Conservation (phyloP, 441 rosid genomes). For the Aquilaria agallochum region DNA sequence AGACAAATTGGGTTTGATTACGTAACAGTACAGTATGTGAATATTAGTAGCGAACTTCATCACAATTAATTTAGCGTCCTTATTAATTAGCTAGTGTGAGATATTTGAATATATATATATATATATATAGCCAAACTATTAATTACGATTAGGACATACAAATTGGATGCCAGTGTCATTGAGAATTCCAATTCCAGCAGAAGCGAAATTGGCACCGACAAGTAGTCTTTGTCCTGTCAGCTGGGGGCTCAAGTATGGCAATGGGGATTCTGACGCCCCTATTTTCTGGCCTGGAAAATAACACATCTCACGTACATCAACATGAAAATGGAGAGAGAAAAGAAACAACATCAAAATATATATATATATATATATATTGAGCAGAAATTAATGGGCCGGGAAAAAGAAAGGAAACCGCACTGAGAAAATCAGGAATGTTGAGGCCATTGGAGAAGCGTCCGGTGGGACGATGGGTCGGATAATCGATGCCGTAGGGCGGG, state of each 20-base stretch:
- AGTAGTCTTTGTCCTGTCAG: slow-evolving; percentile 47
- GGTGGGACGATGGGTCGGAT: slow-evolving; percentile 42
- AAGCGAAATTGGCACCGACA: slow-evolving; percentile 66
- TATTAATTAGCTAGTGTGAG: no score
- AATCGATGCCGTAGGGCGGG: slow-evolving; percentile 59
- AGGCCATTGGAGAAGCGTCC: slow-evolving; percentile 72
- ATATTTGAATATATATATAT: no score
- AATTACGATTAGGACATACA: slow-evolving; percentile 25
- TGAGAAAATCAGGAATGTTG: slow-evolving; percentile 60
- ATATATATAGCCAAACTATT: no score
- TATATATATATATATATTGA: no score
- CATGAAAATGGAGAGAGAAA: not conserved
- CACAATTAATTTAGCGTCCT: no score
- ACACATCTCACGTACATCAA: not conserved
- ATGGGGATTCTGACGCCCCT: slow-evolving; percentile 35
- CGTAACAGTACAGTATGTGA: no score
- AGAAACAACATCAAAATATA: no score
- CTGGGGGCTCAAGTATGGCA: slow-evolving; percentile 59
- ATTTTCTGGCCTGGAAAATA: slow-evolving; percentile 36
- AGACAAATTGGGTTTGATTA: no score
- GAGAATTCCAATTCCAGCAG: slow-evolving; percentile 66
- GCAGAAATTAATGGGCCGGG: not conserved
- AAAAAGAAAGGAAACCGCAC: slow-evolving; percentile 19
- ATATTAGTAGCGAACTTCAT: no score
- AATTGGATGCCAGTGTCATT: slow-evolving; percentile 68